Base-by-base conservation (phyloP, 2,329 filamentous ascomycete species). In the Penicillium sp. region DNA sequence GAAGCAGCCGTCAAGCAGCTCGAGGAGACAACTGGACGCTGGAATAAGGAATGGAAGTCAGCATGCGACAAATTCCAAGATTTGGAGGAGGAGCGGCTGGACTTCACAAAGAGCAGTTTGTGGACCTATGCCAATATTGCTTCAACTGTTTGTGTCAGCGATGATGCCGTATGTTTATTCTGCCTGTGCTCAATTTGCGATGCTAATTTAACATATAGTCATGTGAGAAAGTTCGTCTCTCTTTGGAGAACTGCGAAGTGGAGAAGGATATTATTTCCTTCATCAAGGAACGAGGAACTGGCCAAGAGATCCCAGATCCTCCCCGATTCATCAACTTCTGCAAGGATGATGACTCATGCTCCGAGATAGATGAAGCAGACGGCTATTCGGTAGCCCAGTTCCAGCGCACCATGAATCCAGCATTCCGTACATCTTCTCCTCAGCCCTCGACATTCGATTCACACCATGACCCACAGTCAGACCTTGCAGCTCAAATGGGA, bases 291-390 rank as follows among this genome's bases (percentile, higher is more conserved):
- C 84, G 78, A 61, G 93, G 93, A 22, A 99, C 94, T 3, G 92
- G 94, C 5, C 93, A 97, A 73, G 95, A 99, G 73, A 99, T 99
- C 44, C 95, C 94, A 1, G 94, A 97, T 72, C 86, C 94, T 25
- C 94, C 94, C 41, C 97, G 91, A 73, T 99, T 97, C 73, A 97
- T 99, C 84, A 97, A 99, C 78, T 99, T 97, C 74, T 95, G 91
- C 72, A 88, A 94, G 11, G 94, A 93, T 36, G 78, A 87, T 52
- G 94, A 99, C 65, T 86, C 84, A 36, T 85, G 86, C 63, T 97
- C 93, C 1, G 90, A 94, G 60, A 80, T 83, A 11, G 93, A 90
- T 0, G 91, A 96, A 22, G 92, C 96, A n/a, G 92, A 96, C 61
- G 91, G 92, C 5, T 99, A 96, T 70, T 96, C 91, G 0, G 91